Evolutionary conservation across 257 asterid species (phyloP).

Genomic region (Solanum habrochaites): DNA sequence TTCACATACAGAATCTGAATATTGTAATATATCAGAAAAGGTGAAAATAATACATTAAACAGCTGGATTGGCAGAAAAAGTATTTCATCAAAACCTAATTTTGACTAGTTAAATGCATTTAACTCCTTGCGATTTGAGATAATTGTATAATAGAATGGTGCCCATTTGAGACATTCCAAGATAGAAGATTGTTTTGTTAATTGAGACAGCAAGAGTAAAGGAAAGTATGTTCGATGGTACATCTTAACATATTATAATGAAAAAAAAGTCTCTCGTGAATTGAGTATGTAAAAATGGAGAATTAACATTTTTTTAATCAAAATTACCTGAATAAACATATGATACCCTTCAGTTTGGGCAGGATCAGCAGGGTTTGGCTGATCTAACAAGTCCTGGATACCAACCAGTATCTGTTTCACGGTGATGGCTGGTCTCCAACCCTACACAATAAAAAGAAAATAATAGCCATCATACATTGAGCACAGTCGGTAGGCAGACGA

Average conservation of each 20-base stretch:
- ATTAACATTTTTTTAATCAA: background rate
- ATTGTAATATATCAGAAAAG: background rate
- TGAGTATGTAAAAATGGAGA: background rate
- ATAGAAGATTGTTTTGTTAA: background rate
- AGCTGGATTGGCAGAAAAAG: background rate
- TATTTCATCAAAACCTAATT: background rate
- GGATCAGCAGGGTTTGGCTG: constrained; percentile 24
- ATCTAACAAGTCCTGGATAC: constrained; percentile 21
- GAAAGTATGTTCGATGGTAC: background rate
- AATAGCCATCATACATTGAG: background rate
- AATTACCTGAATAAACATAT: constrained; percentile 22
- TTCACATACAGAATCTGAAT: background rate
- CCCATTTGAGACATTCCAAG: background rate
- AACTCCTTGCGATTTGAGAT: background rate
- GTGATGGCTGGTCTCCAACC: constrained; percentile 33
- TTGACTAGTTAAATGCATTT: background rate
- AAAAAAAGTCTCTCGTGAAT: background rate
- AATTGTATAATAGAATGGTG: background rate
- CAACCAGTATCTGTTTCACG: constrained; percentile 24
- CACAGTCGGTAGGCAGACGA: background rate
- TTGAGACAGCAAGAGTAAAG: background rate
- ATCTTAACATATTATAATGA: background rate
- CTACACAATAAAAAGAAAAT: background rate
- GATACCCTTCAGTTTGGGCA: constrained; percentile 32
- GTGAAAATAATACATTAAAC: background rate